Evolutionary conservation across 768 basidiomycete species (phyloP).

Genomic region (Tremella mesenterica): DNA sequence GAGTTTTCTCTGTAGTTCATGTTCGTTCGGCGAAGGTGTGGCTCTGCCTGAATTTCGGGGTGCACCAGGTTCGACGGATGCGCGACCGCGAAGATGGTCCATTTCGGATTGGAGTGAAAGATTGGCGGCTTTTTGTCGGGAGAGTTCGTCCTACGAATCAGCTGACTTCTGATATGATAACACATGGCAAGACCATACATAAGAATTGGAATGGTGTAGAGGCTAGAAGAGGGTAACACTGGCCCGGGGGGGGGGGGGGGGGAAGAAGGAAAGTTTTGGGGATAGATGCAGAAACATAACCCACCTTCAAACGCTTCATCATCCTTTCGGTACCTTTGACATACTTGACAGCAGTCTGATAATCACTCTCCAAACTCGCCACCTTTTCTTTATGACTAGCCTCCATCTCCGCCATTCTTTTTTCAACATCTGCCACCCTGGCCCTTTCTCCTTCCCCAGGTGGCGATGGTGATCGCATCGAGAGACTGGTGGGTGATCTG

Average conservation of each 20-base stretch:
- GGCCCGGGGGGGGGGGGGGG: too few relatives aligned
- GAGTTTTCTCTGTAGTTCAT: constrained; percentile 27
- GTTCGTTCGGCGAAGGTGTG: constrained; percentile 24
- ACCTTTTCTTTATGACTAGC: constrained; percentile 67
- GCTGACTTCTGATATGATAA: too few relatives aligned
- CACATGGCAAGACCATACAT: too few relatives aligned
- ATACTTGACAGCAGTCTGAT: constrained; percentile 92
- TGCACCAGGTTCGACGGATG: constrained; percentile 51
- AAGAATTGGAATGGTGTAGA: too few relatives aligned
- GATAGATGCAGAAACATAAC: not conserved
- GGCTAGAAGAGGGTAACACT: too few relatives aligned
- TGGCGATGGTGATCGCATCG: constrained; percentile 45
- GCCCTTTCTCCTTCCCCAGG: constrained; percentile 39
- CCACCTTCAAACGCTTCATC: constrained; percentile 83
- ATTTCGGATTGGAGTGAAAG: constrained; percentile 73
- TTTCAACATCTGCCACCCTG: constrained; percentile 62
- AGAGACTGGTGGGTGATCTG: constrained; percentile 49
- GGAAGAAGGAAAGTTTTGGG: too few relatives aligned
- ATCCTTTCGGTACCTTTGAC: constrained; percentile 98
- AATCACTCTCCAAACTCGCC: constrained; percentile 87
- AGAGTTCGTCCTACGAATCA: constrained; percentile 54
- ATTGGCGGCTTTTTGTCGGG: constrained; percentile 77
- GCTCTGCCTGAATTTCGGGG: constrained; percentile 45
- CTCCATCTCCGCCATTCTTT: constrained; percentile 69
- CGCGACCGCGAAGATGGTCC: constrained; percentile 59